Evolutionary conservation across 148 eudicot species (phyloP).

Genomic region (Tetragonia tetragonoides): DNA sequence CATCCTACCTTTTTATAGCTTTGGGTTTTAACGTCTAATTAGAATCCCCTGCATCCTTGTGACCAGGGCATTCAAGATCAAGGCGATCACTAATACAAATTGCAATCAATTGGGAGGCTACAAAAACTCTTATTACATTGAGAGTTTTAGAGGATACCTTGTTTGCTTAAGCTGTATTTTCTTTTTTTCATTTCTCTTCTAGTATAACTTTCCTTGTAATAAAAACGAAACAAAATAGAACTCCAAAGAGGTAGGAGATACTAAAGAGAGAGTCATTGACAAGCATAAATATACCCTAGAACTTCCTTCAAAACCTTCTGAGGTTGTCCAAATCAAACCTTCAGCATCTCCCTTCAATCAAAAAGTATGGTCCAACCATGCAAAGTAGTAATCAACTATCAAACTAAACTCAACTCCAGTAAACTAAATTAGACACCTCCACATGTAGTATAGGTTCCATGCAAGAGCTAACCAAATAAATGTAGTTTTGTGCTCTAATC

Average conservation of each 20-base stretch:
- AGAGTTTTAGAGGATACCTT: too few species aligned
- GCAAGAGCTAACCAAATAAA: not conserved
- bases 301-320: not conserved
- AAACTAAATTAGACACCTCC: not conserved
- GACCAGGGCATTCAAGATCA: too few species aligned
- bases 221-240: too few species aligned
- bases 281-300: not conserved
- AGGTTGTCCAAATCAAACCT: not conserved
- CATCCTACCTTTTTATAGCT: too few species aligned
- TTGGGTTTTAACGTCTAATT: too few species aligned
- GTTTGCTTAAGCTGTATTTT: not conserved
- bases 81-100: too few species aligned
- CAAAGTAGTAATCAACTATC: not conserved
- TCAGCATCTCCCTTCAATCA: not conserved
- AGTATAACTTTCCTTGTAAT: too few species aligned
- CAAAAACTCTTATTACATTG: too few species aligned
- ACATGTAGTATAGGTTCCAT: not conserved
- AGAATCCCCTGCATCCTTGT: too few species aligned
- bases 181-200: not conserved
- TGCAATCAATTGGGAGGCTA: too few species aligned
- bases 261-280: not conserved
- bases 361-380: not conserved
- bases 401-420: too few species aligned
- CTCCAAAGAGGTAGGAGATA: not conserved
- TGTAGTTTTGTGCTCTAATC: not conserved